These are phyloP conservation scores for Fraxinus anomala DNA, from an alignment of 257 asterid genomes.

Conservation along the genomic window DNA sequence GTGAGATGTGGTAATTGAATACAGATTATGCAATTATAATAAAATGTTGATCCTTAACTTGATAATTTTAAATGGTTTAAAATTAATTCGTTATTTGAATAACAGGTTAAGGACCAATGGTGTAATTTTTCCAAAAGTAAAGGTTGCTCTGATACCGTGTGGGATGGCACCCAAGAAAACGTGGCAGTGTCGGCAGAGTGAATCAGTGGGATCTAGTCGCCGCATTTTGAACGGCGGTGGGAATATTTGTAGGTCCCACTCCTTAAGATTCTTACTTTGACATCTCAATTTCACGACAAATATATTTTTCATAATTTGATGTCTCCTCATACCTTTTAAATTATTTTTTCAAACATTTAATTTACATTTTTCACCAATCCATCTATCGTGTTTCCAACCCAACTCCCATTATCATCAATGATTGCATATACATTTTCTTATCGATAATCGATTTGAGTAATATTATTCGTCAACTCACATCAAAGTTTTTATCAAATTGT, in stretches of 20 bases:
- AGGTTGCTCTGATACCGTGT: background rate
- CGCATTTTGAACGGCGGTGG: slow-evolving; percentile 6
- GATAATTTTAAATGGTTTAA: background rate
- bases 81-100: background rate
- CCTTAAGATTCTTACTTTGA: background rate
- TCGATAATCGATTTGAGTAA: no score
- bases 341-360: background rate
- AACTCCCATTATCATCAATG: background rate
- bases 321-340: background rate
- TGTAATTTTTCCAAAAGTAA: background rate
- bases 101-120: background rate
- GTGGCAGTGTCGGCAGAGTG: background rate
- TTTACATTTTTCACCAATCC: background rate
- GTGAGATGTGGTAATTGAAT: no score
- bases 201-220: background rate
- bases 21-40: no score
- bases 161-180: background rate
- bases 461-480: no score
- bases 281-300: background rate
- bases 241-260: background rate
- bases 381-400: background rate
- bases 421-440: background rate
- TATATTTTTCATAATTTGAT: background rate
- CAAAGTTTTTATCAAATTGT: no score
- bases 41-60: background rate